Conservation (phyloP, 805 yeast species). For the Cyberlindnera samutprakarnensis region DNA sequence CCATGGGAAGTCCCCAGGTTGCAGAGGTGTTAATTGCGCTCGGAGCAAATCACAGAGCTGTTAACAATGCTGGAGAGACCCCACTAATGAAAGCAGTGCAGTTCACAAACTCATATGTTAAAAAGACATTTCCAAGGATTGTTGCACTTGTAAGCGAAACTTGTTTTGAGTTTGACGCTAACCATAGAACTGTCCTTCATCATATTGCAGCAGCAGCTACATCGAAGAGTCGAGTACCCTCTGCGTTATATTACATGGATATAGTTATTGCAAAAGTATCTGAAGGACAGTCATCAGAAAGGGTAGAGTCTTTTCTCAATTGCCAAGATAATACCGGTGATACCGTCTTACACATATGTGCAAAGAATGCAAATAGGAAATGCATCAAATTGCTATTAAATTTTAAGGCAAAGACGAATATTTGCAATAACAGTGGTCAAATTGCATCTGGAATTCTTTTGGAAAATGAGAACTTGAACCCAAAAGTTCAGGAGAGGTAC, state of each 20-base stretch:
- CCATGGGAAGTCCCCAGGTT: conserved; percentile 80
- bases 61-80: conserved; percentile 72
- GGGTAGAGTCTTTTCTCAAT: conserved; percentile 51
- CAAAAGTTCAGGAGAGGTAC: conserved; percentile 18
- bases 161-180: conserved; percentile 67
- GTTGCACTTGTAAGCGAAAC: conserved; percentile 72
- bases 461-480: conserved; percentile 19
- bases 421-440: conserved; percentile 29
- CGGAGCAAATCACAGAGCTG: conserved; percentile 60
- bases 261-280: conserved; percentile 66
- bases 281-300: conserved; percentile 53
- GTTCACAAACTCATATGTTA: conserved; percentile 81
- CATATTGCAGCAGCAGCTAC: conserved; percentile 70
- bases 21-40: conserved; percentile 66
- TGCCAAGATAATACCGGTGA: conserved; percentile 73
- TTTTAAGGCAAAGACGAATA: conserved; percentile 38
- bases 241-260: conserved; percentile 79
- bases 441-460: conserved; percentile 20
- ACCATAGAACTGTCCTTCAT: conserved; percentile 75
- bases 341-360: conserved; percentile 70
- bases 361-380: conserved; percentile 47
- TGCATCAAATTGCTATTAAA: conserved; percentile 42
- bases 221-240: conserved; percentile 59
- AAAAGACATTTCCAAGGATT: conserved; percentile 71
- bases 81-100: conserved; percentile 79